phyloP scores from a whole-genome alignment of 2,329 filamentous ascomycete species.

The Neofusicoccum laricinum region DNA sequence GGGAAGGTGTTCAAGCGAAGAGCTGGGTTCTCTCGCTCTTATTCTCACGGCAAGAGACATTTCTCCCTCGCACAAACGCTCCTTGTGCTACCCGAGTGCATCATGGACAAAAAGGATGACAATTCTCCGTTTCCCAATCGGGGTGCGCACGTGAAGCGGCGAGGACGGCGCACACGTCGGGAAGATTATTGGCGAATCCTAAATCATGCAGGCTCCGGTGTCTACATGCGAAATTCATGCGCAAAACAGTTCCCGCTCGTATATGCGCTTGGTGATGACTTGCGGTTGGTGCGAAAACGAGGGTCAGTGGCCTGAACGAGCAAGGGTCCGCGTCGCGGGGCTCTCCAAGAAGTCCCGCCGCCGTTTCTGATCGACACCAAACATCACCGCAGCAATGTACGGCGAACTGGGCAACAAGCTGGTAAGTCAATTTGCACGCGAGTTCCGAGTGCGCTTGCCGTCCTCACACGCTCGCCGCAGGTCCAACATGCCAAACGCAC shows the following conservation, averaged over 20 bases:
- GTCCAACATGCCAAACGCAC: slow-evolving; percentile 95
- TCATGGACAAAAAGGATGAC: not conserved
- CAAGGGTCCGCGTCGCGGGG: not conserved
- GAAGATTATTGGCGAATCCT: not conserved
- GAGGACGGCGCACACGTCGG: not conserved
- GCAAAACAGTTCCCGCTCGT: not conserved
- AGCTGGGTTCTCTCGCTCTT: not conserved
- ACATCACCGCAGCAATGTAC: slow-evolving; percentile 61
- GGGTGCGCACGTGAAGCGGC: not conserved
- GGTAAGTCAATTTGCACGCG: slow-evolving; percentile 45
- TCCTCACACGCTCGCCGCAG: slow-evolving; percentile 43
- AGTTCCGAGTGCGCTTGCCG: not conserved
- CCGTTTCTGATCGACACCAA: not conserved
- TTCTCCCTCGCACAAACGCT: not conserved
- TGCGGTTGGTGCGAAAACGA: not conserved
- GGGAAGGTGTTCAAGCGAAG: not conserved
- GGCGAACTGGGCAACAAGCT: slow-evolving; percentile 84
- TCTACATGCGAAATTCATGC: not conserved
- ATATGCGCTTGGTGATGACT: not conserved
- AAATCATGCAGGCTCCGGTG: not conserved
- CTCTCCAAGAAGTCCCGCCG: not conserved
- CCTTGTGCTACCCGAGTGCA: not conserved
- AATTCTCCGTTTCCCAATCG: not conserved
- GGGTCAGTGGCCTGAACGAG: not conserved
- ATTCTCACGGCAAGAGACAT: not conserved